A percentile compares a stretch with the other conserved stretches of the same genome.
phyloP scores from a whole-genome alignment of 148 eudicot species.

The Chenopodium berlandieri region DNA sequence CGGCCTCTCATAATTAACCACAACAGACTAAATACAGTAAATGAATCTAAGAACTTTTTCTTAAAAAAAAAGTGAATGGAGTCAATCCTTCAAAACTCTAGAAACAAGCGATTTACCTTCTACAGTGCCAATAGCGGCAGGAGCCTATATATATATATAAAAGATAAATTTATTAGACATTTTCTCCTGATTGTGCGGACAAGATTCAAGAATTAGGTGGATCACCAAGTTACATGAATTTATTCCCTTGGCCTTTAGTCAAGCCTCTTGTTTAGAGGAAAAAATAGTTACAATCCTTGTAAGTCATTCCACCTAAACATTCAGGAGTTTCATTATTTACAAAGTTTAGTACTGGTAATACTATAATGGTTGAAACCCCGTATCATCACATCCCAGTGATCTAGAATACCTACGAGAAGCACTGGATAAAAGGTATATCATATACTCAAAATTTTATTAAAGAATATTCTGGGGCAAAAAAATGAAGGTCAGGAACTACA shows the following conservation, averaged over 20 bases:
- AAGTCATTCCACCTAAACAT: not conserved
- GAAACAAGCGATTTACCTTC: too few relatives aligned
- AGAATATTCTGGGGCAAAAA: not conserved
- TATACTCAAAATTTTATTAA: too few relatives aligned
- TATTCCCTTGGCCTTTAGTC: too few relatives aligned
- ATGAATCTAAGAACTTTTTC: not conserved
- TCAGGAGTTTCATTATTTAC: not conserved
- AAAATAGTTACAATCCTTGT: not conserved
- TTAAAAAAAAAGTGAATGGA: not conserved
- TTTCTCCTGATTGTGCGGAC: not conserved
- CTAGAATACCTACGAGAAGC: not conserved
- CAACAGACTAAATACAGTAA: not conserved
- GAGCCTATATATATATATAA: too few relatives aligned
- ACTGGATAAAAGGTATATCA: not conserved
- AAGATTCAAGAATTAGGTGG: not conserved
- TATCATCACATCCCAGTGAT: not conserved
- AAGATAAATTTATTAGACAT: not conserved
- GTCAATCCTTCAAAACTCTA: not conserved
- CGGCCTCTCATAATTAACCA: not conserved
- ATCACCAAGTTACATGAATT: not conserved
- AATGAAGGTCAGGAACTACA: not conserved
- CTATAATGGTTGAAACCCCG: not conserved
- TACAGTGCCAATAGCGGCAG: too few relatives aligned
- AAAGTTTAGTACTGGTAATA: not conserved
- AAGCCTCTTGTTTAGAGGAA: not conserved